Evolutionary conservation across 2,329 filamentous ascomycete species (phyloP), one percentile per base, ranked within the genome.

Genomic region (Nakataea oryzae): DNA sequence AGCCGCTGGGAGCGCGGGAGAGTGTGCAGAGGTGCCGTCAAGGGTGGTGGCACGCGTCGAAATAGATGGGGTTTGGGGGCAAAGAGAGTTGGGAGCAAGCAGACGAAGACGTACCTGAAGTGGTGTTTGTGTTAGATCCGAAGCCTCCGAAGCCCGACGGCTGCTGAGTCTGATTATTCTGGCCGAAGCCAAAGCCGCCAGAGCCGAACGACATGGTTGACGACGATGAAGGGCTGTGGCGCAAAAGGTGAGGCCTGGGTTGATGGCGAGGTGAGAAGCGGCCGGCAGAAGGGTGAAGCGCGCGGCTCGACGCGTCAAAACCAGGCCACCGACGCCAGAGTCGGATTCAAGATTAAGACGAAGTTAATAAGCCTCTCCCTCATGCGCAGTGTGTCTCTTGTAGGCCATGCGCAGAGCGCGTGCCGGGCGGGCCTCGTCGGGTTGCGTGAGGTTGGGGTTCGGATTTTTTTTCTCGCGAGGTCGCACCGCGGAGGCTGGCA

Each of bases 101-200:
- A 50, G 14, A 24, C 3, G 57, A 61, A 64, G 68, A 79, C 82
- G 72, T 84, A 87, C 85, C 82, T 74, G 79, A 74, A 62, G 74
- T 72, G 60, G 71, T 74, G 65, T 70, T 77, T 64, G 70, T 75
- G 64, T 72, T 76, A 62, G 74, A 61, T 54, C 81, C 81, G 64
- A 84, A 87, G 57, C 84, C 84, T 67, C 83, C 82, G 73, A 89
- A 89, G 27, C 75, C 77, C 59, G 66, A 68, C 27, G 73, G 67
- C 70, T 78, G 66, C 69, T 78, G 74, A 59, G 74, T 75, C 62
- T 76, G 78, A 71, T 81, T 85, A 65, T 79, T 81, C 70, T 81
- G 79, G 75, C 84, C 84, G 74, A 88, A 87, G 77, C 83, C 75
- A 70, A 79, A 78, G 69, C 80, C 80, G 65, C 79, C 78, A 66